Conservation (phyloP, 2,329 filamentous ascomycete species). For the Zalaria sp. region DNA sequence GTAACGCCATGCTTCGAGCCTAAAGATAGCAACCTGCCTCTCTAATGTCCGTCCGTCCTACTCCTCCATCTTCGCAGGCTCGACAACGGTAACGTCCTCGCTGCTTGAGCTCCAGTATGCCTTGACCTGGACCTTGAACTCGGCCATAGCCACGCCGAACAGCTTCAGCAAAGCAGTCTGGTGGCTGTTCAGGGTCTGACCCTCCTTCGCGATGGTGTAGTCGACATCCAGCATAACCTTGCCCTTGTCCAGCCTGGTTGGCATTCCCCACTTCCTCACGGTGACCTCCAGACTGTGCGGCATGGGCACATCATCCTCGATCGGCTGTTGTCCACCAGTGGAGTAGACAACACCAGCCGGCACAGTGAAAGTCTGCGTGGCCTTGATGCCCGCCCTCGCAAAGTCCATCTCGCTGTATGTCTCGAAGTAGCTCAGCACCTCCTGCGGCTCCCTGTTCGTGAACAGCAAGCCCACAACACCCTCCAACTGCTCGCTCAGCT, state of each 20-base stretch:
- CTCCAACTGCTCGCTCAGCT: constrained; percentile 52
- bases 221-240: constrained; percentile 63
- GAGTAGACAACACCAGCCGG: constrained; percentile 74
- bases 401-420: constrained; percentile 68
- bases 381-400: constrained; percentile 69
- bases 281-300: constrained; percentile 84
- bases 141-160: constrained; percentile 78
- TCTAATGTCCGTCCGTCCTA: too few relatives aligned
- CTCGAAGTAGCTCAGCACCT: constrained; percentile 60
- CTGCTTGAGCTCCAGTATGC: constrained; percentile 34
- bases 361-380: constrained; percentile 62
- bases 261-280: constrained; percentile 76
- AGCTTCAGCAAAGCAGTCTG: constrained; percentile 91
- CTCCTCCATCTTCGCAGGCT: constrained; percentile 1
- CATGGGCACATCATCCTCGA: constrained; percentile 72
- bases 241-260: constrained; percentile 77
- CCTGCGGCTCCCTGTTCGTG: constrained; percentile 58
- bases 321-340: constrained; percentile 61
- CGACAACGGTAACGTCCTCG: constrained; percentile 19
- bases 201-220: constrained; percentile 72
- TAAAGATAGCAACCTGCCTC: too few relatives aligned
- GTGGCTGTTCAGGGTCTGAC: constrained; percentile 71
- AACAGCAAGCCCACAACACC: constrained; percentile 85
- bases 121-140: constrained; percentile 71
- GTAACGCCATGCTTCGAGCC: too few relatives aligned